Percentiles rank a stretch among this genome's conserved stretches.
phyloP scores from a whole-genome alignment of 768 basidiomycete genomes.

The Piloderma croceum region DNA sequence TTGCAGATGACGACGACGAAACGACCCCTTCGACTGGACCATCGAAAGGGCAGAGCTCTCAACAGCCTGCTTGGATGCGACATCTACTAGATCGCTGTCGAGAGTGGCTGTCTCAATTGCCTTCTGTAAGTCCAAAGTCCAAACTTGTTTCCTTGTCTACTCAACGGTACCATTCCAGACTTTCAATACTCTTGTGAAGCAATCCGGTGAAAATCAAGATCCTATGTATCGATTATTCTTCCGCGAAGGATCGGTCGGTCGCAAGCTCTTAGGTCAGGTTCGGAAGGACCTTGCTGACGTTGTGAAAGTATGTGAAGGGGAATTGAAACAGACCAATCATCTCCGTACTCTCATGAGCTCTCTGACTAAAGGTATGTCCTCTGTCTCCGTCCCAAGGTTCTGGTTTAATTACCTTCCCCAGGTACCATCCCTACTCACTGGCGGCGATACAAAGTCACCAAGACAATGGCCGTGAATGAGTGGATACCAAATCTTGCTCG shows the following conservation, averaged over 20 bases:
- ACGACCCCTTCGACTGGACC: conserved; percentile 45
- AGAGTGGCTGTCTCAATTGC: conserved; percentile 77
- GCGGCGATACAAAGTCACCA: conserved; percentile 84
- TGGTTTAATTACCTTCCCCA: conserved; percentile 27
- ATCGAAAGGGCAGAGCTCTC: conserved; percentile 57
- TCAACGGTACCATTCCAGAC: conserved; percentile 35
- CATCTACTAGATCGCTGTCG: conserved; percentile 72
- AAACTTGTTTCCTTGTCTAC: conserved; percentile 2
- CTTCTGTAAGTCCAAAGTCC: conserved; percentile 51
- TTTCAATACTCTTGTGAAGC: conserved; percentile 60
- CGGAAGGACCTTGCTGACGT: conserved; percentile 78
- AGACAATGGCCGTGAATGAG: conserved; percentile 71
- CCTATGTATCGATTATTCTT: conserved; percentile 86
- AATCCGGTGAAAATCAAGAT: conserved; percentile 66
- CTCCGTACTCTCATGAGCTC: conserved; percentile 86
- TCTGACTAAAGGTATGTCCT: conserved; percentile 74
- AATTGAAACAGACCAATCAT: conserved; percentile 93
- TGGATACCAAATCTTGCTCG: conserved; percentile 82
- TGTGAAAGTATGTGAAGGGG: conserved; percentile 78
- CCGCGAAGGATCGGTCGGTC: conserved; percentile 79
- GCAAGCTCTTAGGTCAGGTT: conserved; percentile 72
- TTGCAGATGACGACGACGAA: conserved; percentile 82
- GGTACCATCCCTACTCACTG: conserved; percentile 87
- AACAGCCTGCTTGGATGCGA: conserved; percentile 95
- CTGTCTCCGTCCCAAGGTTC: not conserved